Conservation (phyloP, 2,329 filamentous ascomycete genomes). For the Microthyrium microscopicum region DNA sequence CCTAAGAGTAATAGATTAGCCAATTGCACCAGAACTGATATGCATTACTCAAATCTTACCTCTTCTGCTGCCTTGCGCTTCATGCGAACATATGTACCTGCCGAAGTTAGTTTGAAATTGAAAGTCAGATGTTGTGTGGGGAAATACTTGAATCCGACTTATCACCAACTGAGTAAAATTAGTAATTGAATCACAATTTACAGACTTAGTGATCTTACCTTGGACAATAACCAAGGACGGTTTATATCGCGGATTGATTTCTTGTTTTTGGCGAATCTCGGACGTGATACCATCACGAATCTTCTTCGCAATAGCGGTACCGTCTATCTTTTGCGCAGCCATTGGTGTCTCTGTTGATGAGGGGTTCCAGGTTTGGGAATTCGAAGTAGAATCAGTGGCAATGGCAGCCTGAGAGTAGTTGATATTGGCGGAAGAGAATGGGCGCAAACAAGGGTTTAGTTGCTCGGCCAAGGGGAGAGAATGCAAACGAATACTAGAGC, state of each 20-base stretch:
- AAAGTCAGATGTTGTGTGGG: background rate
- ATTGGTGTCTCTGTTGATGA: constrained; percentile 38
- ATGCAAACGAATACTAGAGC: no score
- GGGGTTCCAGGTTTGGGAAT: no score
- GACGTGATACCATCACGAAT: constrained; percentile 69
- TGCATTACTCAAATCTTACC: no score
- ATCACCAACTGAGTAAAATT: constrained; percentile 7
- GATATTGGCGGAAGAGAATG: no score
- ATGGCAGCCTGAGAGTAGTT: no score
- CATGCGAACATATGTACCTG: constrained; percentile 97
- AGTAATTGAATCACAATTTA: background rate
- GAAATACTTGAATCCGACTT: constrained; percentile 3
- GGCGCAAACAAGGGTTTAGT: no score
- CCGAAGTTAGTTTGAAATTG: constrained; percentile 5
- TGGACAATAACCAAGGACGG: constrained; percentile 90
- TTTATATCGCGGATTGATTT: constrained; percentile 69
- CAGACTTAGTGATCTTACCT: constrained; percentile 37
- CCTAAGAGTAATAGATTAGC: constrained; percentile 31
- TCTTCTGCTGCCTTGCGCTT: constrained; percentile 94
- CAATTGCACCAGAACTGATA: constrained; percentile 1
- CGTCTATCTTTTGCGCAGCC: constrained; percentile 85
- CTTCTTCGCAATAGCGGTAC: constrained; percentile 81
- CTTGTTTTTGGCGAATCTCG: constrained; percentile 70
- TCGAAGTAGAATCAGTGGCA: no score
- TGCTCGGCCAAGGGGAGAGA: no score